These are phyloP conservation scores for Boletellus deceptivus DNA, from an alignment of 1,284 basidiomycete genomes.

Conservation along the genomic window DNA sequence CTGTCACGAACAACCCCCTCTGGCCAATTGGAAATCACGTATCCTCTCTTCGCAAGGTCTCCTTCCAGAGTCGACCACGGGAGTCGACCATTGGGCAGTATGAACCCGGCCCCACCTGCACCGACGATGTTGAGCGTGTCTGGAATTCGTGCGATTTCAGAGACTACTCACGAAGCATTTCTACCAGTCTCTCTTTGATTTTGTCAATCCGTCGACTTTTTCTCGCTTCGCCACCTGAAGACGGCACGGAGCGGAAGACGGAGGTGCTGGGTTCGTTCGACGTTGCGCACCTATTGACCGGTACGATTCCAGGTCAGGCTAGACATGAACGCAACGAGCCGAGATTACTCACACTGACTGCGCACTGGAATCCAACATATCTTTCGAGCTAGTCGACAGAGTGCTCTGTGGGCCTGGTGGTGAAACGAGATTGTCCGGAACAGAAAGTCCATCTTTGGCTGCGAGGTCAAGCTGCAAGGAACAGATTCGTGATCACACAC, in stretches of 20 bases:
- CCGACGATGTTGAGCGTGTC: too few relatives aligned
- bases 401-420: neutral
- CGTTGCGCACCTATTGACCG: too few relatives aligned
- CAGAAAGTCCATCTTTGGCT: neutral
- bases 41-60: neutral
- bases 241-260: neutral
- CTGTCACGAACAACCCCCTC: constrained; percentile 1
- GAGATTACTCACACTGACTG: too few relatives aligned
- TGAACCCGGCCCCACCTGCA: constrained; percentile 8
- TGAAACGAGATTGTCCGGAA: neutral
- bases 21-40: constrained; percentile 14
- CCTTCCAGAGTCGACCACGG: constrained; percentile 15
- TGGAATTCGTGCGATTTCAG: too few relatives aligned
- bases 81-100: constrained; percentile 1
- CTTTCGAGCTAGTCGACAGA: neutral
- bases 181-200: constrained; percentile 10
- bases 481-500: neutral
- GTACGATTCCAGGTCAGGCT: too few relatives aligned
- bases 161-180: constrained; percentile 15
- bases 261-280: neutral
- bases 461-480: neutral
- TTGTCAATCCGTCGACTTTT: constrained; percentile 1
- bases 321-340: too few relatives aligned
- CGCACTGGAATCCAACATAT: neutral
- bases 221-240: neutral